phyloP scores from a whole-genome alignment of 1,284 basidiomycete genomes.

The Rhodotorula sp. region DNA sequence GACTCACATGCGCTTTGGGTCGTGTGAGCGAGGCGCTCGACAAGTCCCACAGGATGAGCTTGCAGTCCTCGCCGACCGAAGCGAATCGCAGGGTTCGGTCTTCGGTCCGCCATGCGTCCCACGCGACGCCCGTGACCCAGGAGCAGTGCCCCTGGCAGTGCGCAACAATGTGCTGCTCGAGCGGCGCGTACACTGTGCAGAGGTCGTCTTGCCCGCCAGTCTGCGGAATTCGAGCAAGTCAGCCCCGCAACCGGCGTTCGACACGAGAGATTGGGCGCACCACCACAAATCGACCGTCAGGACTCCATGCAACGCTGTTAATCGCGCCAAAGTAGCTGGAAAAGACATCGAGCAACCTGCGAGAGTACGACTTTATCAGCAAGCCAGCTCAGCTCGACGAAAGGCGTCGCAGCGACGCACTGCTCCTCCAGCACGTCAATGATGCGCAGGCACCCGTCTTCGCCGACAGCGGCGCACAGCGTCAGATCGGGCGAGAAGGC shows the following conservation, averaged over 20 bases:
- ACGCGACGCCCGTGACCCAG: constrained; percentile 84
- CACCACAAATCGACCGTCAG: constrained; percentile 87
- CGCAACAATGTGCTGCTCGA: constrained; percentile 89
- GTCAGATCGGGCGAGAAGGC: constrained; percentile 87
- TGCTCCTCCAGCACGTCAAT: constrained; percentile 81
- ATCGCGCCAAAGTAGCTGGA: constrained; percentile 88
- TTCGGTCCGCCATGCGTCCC: constrained; percentile 82
- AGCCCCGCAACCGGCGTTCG: too few relatives aligned
- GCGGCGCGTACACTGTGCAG: constrained; percentile 85
- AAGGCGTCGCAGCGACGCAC: constrained; percentile 55
- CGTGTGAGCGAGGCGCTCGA: constrained; percentile 73
- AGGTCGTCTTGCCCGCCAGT: constrained; percentile 92
- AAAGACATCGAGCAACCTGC: constrained; percentile 80
- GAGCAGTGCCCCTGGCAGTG: constrained; percentile 95
- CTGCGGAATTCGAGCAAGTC: constrained; percentile 49
- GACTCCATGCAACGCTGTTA: constrained; percentile 88
- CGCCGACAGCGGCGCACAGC: constrained; percentile 78
- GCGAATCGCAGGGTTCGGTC: constrained; percentile 68
- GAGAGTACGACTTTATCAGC: background rate
- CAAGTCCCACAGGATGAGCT: constrained; percentile 92
- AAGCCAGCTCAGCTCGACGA: background rate
- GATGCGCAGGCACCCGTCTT: constrained; percentile 83
- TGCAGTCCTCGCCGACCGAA: constrained; percentile 91
- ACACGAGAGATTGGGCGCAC: constrained; percentile 54
- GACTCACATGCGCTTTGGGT: constrained; percentile 62